Base-by-base conservation (phyloP, 352 stramenopile genomes). In the Pythium inflatum region DNA sequence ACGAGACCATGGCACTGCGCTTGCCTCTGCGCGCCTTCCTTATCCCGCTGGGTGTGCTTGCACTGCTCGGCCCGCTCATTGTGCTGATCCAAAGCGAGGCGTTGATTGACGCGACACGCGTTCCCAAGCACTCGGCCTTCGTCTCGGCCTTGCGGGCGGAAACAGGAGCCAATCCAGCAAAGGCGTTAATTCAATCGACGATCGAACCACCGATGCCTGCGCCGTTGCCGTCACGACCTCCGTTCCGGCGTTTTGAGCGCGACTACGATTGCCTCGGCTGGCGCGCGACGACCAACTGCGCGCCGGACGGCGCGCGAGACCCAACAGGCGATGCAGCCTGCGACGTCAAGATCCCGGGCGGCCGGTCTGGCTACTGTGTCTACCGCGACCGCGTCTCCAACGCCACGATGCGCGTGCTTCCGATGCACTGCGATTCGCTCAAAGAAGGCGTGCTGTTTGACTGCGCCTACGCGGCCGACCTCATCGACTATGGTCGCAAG, bases 331-430 rank as follows among this genome's bases (percentile, higher is more conserved):
- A 75, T 28, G 22, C 36, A 16, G 8, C 33, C 2, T 75, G 68
- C 22, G 31, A 61, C 11, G n/a, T 41, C 8, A 13, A 20, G 30
- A 36, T 76, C 5, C 5, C n/a, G 11, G 24, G 25, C 13, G 56
- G 58, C 30, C 22, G 28, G 2, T 73, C 70, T 0, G 70, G 70
- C 27, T 76, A 62, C 57, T 76, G 70, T 43, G 63, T 73, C 25
- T 54, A 73, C 48, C 34, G 60, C 22, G 46, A 67, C 43, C 45
- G n/a, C 27, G 8, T 2, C 13, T 73, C 55, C 3, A 45, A 45
- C 22, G 50, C 25, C 25, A 54, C 27, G 14, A 30, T 51, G 1
- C 59, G 68, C 12, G 60, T 74, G 31, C 30, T 74, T 20, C 46
- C 58, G 25, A 70, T 36, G 38, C 54, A 74, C 58, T 74, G 68